Evolutionary conservation across 306 rosid species (phyloP).

Genomic region (Pueraria montana): DNA sequence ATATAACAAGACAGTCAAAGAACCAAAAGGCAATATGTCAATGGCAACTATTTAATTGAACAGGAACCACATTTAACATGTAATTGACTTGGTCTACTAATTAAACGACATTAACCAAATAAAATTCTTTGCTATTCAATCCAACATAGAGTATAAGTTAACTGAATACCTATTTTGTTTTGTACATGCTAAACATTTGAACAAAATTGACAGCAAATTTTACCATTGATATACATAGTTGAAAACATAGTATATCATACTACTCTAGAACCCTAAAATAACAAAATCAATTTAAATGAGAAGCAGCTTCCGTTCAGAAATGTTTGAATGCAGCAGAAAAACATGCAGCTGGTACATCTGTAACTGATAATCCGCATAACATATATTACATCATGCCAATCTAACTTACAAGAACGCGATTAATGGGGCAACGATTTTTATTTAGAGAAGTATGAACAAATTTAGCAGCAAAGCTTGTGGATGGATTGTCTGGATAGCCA

Average conservation of each 20-base stretch:
- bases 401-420: conserved; percentile 89
- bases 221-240: not conserved
- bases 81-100: conserved; percentile 21
- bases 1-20: not conserved
- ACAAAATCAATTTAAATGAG: conserved; percentile 31
- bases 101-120: not conserved
- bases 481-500: conserved; percentile 95
- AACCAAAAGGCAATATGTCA: not conserved
- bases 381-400: conserved; percentile 5
- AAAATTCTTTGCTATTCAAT: not conserved
- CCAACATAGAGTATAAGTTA: conserved; percentile 4
- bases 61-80: conserved; percentile 20
- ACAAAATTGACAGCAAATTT: conserved; percentile 17
- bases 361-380: conserved; percentile 33
- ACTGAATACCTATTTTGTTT: not conserved
- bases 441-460: conserved; percentile 96
- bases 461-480: conserved; percentile 94
- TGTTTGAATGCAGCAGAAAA: conserved; percentile 36
- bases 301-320: conserved; percentile 21
- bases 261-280: conserved; percentile 14
- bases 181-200: not conserved
- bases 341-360: conserved; percentile 15
- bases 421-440: conserved; percentile 93
- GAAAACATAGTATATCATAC: conserved; percentile 24
- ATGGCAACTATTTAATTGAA: not conserved